Percentiles rank a stretch among this genome's conserved stretches.
Conservation (phyloP, 2,329 filamentous ascomycete species). For the Trichoderma sp. region DNA sequence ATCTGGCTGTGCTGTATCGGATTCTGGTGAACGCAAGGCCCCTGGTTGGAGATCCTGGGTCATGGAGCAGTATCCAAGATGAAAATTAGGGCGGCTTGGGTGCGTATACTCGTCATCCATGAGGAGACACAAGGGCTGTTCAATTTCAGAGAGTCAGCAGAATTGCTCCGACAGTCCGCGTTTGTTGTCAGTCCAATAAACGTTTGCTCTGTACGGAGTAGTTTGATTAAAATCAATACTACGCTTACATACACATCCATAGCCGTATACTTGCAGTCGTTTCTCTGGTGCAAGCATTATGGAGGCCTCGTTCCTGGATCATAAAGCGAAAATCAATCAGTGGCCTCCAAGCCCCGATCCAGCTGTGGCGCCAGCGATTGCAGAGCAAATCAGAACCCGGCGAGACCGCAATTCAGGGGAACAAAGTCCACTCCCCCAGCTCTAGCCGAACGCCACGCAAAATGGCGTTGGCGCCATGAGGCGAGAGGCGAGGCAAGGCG, state of each 20-base stretch:
- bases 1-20: constrained; percentile 6
- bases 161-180: not conserved
- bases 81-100: not conserved
- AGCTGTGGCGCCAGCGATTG: constrained; percentile 17
- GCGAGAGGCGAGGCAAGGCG: constrained; percentile 12
- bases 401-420: constrained; percentile 21
- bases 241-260: not conserved
- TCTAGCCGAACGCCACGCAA: constrained; percentile 14
- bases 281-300: not conserved
- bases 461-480: constrained; percentile 18
- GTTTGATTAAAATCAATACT: not conserved
- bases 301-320: not conserved
- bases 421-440: constrained; percentile 17
- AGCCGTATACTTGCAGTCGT: not conserved
- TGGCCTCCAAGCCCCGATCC: not conserved
- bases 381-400: constrained; percentile 19
- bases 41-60: not conserved
- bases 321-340: not conserved
- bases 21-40: constrained; percentile 8
- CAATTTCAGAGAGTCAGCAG: not conserved
- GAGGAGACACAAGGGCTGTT: not conserved
- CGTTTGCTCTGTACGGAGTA: not conserved
- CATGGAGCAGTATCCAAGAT: not conserved
- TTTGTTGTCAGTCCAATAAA: not conserved
- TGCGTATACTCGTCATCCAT: not conserved